Evolutionary conservation across 2,329 filamentous ascomycete genomes (phyloP), one percentile per base, ranked within the genome.

Genomic region (Botrytis porri): DNA sequence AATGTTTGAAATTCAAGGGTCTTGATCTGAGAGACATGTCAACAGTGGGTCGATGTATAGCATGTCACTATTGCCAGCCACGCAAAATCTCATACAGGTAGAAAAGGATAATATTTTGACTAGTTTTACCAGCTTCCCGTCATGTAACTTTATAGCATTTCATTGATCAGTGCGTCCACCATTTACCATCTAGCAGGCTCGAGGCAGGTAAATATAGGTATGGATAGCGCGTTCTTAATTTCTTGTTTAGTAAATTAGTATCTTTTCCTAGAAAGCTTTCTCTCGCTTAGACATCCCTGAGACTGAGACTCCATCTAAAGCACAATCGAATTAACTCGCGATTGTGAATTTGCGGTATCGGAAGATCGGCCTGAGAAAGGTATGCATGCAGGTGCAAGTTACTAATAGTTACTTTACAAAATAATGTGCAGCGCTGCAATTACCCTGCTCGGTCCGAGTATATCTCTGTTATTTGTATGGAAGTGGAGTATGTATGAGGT

Each of bases 1-100:
- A 75, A 71, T 75, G 69, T 64, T 62, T 69, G 51, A 62, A 70
- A 45, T 70, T 70, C 20, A 70, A 70, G 67, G 54, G n/a, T 45
- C 29, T 70, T 8, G 67, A 70, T 70, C 67, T 70, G n/a, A 62
- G 57, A 61, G 67, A 62, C 67, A 70, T 70, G 39, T 41, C 32
- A 35, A 69, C 51, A 35, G 48, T 32, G 54, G 54, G 4, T 45
- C 51, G 20, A 41, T 43, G 25, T 43, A 25, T 18, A n/a, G 54
- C 20, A 43, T 43, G 37, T 59, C 39, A 43, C 51, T 69, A 16
- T 67, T 43, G 18, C 39, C 51, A 69, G 66, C 66, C 66, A 69
- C 66, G 48, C n/a, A 69, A 22, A 67, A 41, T 32, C 37, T 41
- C 22, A 18, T 25, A 16, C 39, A 45, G 67, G 12, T 25, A 45